phyloP scores from a whole-genome alignment of 768 basidiomycete genomes.

The Mycena olivaceomarginata region DNA sequence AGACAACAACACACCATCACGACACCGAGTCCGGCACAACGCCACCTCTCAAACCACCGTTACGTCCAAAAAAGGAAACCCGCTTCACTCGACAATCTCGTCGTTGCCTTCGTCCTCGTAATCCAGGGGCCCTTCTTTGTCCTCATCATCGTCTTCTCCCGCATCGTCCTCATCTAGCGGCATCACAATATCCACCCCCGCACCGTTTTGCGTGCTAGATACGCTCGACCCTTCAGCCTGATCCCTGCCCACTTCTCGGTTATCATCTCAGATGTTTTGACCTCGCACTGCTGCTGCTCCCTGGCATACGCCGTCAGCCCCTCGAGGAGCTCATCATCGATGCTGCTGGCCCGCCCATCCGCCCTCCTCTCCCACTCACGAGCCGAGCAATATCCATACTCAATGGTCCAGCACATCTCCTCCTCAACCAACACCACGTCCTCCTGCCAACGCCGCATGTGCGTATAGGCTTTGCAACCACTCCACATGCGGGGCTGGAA shows the following conservation, averaged over 20 bases:
- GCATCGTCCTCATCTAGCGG: neutral
- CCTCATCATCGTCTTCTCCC: neutral
- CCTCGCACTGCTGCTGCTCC: neutral
- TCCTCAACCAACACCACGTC: neutral
- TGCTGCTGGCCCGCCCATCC: neutral
- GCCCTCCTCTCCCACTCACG: neutral
- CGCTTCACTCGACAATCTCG: neutral
- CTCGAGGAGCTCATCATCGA: neutral
- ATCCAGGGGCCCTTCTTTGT: neutral
- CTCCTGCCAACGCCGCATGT: neutral
- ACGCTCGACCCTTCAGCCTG: neutral
- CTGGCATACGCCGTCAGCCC: neutral
- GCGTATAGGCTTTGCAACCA: slow-evolving; percentile 1
- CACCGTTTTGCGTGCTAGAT: neutral
- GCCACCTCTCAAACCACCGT: too few species aligned
- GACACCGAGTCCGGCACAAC: too few species aligned
- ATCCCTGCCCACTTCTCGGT: neutral
- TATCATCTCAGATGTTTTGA: neutral
- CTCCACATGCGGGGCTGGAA: neutral
- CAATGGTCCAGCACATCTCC: neutral
- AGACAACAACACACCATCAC: too few species aligned
- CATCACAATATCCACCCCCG: neutral
- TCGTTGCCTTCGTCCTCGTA: neutral
- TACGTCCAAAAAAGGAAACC: neutral
- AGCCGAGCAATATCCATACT: neutral